Evolutionary conservation across 2,329 filamentous ascomycete species (phyloP), one percentile per base, ranked within the genome.

Genomic region (Aspergillus sp.): DNA sequence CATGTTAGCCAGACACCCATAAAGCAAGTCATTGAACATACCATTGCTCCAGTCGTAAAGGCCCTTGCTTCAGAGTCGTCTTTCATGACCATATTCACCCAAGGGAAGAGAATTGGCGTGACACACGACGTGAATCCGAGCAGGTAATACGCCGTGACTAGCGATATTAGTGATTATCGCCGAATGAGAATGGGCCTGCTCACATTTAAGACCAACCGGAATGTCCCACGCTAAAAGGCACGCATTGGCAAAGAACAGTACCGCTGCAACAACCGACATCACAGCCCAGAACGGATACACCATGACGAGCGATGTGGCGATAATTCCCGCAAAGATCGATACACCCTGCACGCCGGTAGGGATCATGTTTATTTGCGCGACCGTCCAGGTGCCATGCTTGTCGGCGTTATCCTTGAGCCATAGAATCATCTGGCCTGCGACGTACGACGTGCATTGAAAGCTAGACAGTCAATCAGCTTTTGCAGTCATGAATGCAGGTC

Each of bases 341-440:
- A 80, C 76, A 3, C 76, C 78, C 0, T 76, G 73, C 1, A 80
- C 74, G 30, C 77, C 78, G 0, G 78, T 79, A 0, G 79, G 78
- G 46, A 78, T 79, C 51, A 79, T 76, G 65, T 81, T 81, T 14
- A 79, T 66, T 55, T 80, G 73, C 2, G 75, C 58, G 3, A 80
- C 66, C 2, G 72, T 72, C 55, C 79, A 80, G 26, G 68, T 71
- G 1, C 51, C 51, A 16, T 56, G 26, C n/a, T 65, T 69, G 1
- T 67, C 73, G 0, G 73, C 71, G 49, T 77, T 70, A 3, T 69
- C 63, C 54, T 76, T 75, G 70, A 80, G 73, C 60, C 78, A 81
- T 2, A 82, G 59, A 1, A 73, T 69, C 2, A 81, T 63, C 10
- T 88, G 73, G 0, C 81, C 74, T 64, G 89, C 88, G 26, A 80